Percentiles rank a stretch among this genome's conserved stretches.
These are phyloP conservation scores for Phtheirospermum japonicum DNA, from an alignment of 257 asterid genomes.

Conservation along the genomic window DNA sequence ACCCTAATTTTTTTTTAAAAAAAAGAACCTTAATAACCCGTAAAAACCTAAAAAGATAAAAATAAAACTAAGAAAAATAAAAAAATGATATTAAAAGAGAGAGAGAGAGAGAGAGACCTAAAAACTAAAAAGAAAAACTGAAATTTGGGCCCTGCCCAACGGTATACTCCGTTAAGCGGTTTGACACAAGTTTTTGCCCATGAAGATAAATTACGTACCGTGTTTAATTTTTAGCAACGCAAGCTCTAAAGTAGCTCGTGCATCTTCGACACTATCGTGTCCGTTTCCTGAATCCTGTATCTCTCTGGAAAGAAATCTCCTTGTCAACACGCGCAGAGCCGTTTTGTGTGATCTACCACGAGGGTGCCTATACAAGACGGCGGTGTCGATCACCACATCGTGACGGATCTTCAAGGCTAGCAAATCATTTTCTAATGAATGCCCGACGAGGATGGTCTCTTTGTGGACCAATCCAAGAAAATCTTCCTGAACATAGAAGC, in stretches of 20 bases:
- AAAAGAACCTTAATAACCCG: no score
- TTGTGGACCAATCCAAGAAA: constrained; percentile 69
- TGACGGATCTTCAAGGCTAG: constrained; percentile 74
- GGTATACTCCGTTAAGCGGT: no score
- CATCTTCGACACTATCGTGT: constrained; percentile 93
- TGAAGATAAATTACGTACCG: constrained; percentile 8
- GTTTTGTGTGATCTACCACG: constrained; percentile 78
- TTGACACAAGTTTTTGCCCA: no score
- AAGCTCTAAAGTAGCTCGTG: constrained; percentile 88
- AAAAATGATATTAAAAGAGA: no score
- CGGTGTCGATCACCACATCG: constrained; percentile 86
- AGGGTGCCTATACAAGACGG: constrained; percentile 84
- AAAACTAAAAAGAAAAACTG: no score
- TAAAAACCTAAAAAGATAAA: no score
- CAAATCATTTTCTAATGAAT: constrained; percentile 93
- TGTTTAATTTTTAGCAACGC: constrained; percentile 56
- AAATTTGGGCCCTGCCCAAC: no score
- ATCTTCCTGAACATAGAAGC: constrained; percentile 58
- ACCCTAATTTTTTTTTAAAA: no score
- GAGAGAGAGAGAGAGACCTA: no score
- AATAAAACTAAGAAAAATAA: no score
- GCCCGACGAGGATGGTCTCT: constrained; percentile 93
- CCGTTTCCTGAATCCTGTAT: constrained; percentile 90
- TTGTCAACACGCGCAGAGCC: constrained; percentile 81
- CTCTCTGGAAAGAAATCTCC: constrained; percentile 72